These are phyloP conservation scores for Yamadazyma jaroonii DNA, from an alignment of 1,139 yeast genomes.

Conservation along the genomic window DNA sequence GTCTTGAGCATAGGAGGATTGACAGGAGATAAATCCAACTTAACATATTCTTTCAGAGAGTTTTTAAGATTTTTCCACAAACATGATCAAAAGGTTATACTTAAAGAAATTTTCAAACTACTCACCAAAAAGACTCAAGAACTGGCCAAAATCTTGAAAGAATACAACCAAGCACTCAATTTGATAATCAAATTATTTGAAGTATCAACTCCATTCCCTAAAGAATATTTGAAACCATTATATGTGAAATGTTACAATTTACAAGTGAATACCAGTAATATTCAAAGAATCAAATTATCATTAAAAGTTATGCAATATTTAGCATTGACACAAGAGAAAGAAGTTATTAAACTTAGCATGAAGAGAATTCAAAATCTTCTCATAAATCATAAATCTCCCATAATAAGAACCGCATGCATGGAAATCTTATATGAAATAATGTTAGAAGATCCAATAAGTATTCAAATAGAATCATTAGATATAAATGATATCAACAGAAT, in stretches of 20 bases:
- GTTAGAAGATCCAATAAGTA: constrained; percentile 5
- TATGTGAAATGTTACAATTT: constrained; percentile 56
- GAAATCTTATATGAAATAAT: constrained; percentile 11
- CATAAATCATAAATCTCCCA: constrained; percentile 26
- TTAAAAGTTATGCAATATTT: constrained; percentile 37
- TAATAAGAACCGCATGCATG: constrained; percentile 25
- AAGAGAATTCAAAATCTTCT: constrained; percentile 30
- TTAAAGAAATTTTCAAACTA: constrained; percentile 14
- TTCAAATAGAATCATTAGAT: constrained; percentile 8
- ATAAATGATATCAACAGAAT: constrained; percentile 1
- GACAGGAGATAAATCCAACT: constrained; percentile 49
- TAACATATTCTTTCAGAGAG: constrained; percentile 43
- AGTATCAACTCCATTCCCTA: constrained; percentile 19
- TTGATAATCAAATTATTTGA: constrained; percentile 41
- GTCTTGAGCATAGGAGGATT: constrained; percentile 59
- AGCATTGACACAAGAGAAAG: constrained; percentile 10
- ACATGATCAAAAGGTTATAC: constrained; percentile 9
- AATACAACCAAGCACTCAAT: constrained; percentile 16
- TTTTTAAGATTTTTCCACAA: constrained; percentile 34
- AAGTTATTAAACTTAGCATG: constrained; percentile 14
- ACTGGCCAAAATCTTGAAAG: constrained; percentile 10
- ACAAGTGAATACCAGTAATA: constrained; percentile 46
- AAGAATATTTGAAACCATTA: constrained; percentile 37
- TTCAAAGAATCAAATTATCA: constrained; percentile 29
- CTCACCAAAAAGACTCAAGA: constrained; percentile 15